These are phyloP conservation scores for Citrus mangshanensis DNA, from an alignment of 345 rosid species.

Conservation along the genomic window DNA sequence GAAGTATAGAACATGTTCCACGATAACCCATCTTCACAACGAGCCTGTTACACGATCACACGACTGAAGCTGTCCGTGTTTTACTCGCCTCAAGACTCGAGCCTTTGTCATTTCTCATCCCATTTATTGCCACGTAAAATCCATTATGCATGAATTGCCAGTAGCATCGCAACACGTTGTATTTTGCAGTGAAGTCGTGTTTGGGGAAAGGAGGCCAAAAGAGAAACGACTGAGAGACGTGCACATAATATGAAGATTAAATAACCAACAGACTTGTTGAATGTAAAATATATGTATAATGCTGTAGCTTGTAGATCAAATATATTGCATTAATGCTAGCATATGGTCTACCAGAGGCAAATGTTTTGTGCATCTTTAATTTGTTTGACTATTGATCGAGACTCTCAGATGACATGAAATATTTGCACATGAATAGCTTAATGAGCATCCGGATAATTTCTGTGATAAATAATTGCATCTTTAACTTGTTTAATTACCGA, in stretches of 20 bases:
- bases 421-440: no score
- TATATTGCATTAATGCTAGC: background rate
- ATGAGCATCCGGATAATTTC: background rate
- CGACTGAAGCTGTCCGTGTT: background rate
- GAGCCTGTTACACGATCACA: background rate
- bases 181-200: background rate
- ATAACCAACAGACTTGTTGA: no score
- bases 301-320: no score
- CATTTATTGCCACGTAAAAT: background rate
- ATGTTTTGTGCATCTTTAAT: background rate
- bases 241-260: no score
- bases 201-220: background rate
- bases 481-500: no score
- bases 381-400: background rate
- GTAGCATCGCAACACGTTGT: background rate
- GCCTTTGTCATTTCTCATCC: background rate
- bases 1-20: background rate
- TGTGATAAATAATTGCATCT: background rate
- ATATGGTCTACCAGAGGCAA: background rate
- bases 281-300: no score
- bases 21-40: background rate
- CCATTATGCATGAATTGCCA: background rate
- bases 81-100: background rate
- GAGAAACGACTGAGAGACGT: background rate
- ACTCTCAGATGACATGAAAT: background rate